Base-by-base conservation (phyloP, 441 rosid species). In the Euphorbia celastroides region DNA sequence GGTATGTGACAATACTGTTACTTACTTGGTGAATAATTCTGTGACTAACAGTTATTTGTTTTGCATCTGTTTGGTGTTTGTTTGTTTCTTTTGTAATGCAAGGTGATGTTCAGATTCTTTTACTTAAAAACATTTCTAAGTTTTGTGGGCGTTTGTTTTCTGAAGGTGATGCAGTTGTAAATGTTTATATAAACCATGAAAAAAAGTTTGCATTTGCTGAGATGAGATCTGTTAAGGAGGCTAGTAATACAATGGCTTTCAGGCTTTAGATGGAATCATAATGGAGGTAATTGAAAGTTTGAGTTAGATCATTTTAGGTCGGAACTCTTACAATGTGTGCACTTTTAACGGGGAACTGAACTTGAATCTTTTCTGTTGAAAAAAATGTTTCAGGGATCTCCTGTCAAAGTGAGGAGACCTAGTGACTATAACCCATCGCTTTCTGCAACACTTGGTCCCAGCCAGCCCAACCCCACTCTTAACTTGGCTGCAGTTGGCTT, bases 141-240 rank as follows among this genome's bases (percentile, higher is more conserved):
- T n/a, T n/a, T n/a, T n/a, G n/a, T n/a, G n/a, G n/a, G n/a, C n/a
- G 55, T 70, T 57, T 64, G 48, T 69, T 72, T 14, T 74, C 19
- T 51, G 2, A 61, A 92, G 98, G 98, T 61, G 98, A 93, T 84
- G 96, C 97, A 65, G 98, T 93, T 79, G 98, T 91, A 41, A 93
- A 93, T 76, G 98, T 93, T 10, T 89, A 90, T 83, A 89, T 93
- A 65, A 93, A 90, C 78, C 95, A 93, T 38, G 98, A 93, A 77
- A 93, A 91, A 85, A 93, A 93, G 83, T 93, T 90, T 72, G 98
- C 97, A 55, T 93, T 93, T 82, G 98, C 91, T 72, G 97, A 93
- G 81, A 93, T 93, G 98, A 82, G 97, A 74, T 93, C 98, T 68
- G 98, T 93, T 68, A 96, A 93, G 81, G 98, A 93, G 83, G 98